Evolutionary conservation across 805 yeast genomes (phyloP), one percentile per base, ranked within the genome.

Genomic region (Suhomyces vadensis): DNA sequence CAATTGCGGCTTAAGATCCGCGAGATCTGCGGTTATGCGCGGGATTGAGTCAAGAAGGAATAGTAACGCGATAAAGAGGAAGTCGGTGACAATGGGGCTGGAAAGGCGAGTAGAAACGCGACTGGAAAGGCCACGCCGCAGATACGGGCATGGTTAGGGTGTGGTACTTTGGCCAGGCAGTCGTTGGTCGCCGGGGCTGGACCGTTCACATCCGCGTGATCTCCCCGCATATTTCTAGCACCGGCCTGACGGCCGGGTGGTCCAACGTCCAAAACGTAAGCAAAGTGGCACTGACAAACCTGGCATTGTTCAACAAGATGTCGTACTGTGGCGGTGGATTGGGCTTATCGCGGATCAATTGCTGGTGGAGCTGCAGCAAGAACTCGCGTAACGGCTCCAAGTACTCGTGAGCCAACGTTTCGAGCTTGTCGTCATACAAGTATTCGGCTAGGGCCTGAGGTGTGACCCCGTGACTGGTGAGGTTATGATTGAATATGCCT

Each of bases 291-390:
- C 65, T 59, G 24, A 69, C 58, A 46, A 61, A 70, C 44, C 56
- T 57, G 16, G 64, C 42, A 49, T 69, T 69, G 47, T 69, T 69
- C 10, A 47, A 37, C 31, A 69, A 41, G 0, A 63, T 54, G 9
- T 41, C 51, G 26, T 31, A 40, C 27, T 40, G 46, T 9, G 36
- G 21, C 14, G 27, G 47, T 23, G 25, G 19, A 5, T 14, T 36
- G 16, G 37, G 5, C 23, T 22, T 43, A 9, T 40, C 41, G 24
- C 9, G 21, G 31, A 20, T 21, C 37, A 17, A 43, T 9, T 36
- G 43, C 24, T 14, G 21, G 19, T 21, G 17, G 38, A 58, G 45
- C 21, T 51, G 56, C 35, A 3, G 36, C 17, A 57, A 39, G 29
- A 58, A 55, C 4, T 35, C 39, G 5, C 39, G 23, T 19, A 37